These are phyloP conservation scores for Chaetomium cochliodes DNA, from an alignment of 495 filamentous ascomycete genomes.

Conservation along the genomic window DNA sequence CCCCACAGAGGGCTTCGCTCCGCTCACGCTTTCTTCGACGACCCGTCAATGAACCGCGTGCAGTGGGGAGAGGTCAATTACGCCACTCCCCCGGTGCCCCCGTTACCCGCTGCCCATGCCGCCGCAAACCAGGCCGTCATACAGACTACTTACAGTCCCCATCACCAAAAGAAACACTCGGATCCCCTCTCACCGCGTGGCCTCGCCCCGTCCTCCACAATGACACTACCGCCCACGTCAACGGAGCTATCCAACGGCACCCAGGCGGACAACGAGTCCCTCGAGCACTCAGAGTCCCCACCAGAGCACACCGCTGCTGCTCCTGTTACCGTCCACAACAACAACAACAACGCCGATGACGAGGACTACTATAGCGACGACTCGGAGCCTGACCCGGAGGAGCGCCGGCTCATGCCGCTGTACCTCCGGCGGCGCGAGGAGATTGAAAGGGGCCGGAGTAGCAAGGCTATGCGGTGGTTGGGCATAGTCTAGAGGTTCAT, in stretches of 20 bases:
- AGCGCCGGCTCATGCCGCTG: conserved; percentile 30
- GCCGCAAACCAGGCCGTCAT: background rate
- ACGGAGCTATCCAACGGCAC: background rate
- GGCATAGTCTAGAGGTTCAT: conserved; percentile 2
- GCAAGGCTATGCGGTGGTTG: conserved; percentile 32
- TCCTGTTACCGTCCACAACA: background rate
- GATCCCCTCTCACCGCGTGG: conserved; percentile 7
- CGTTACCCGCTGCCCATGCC: background rate
- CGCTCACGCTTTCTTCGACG: background rate
- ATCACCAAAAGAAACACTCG: background rate
- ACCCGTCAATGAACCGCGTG: background rate
- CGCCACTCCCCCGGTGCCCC: background rate
- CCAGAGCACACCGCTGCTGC: background rate
- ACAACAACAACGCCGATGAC: background rate
- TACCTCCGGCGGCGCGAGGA: conserved; percentile 18
- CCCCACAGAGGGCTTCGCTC: background rate
- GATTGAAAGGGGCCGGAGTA: conserved; percentile 12
- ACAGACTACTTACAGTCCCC: background rate
- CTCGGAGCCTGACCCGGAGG: conserved; percentile 17
- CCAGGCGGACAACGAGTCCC: too few species aligned
- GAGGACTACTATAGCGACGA: conserved; percentile 16
- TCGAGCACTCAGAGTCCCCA: too few species aligned
- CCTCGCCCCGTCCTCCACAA: background rate
- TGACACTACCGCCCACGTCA: background rate
- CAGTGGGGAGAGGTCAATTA: conserved; percentile 20